Percentiles rank a stretch among this genome's conserved stretches.
Evolutionary conservation across 345 rosid genomes (phyloP).

Genomic region (Psidium guajava): DNA sequence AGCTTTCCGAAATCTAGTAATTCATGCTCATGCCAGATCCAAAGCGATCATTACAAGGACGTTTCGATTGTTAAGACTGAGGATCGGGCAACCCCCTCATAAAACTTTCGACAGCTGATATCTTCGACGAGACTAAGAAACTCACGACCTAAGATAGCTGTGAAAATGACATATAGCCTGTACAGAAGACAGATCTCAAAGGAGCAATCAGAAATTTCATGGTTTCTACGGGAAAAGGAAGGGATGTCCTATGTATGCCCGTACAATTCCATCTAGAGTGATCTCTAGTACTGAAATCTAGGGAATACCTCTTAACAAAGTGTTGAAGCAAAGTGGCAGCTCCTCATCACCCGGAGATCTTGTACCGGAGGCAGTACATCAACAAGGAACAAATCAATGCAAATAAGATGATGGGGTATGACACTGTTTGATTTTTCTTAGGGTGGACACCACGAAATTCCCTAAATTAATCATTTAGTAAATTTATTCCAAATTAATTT

Average conservation of each 20-base stretch:
- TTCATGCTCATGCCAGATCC: not conserved
- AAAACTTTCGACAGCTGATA: not conserved
- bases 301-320: not conserved
- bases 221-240: not conserved
- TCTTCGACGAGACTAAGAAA: not conserved
- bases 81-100: not conserved
- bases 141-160: not conserved
- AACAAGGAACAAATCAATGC: constrained; percentile 45
- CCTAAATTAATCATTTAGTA: too few species aligned
- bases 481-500: too few species aligned
- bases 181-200: not conserved
- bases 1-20: not conserved
- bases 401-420: constrained; percentile 60
- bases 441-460: too few species aligned
- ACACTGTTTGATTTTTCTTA: constrained; percentile 33
- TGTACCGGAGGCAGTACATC: constrained; percentile 62
- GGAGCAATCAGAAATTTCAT: not conserved
- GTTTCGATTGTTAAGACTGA: not conserved
- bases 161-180: not conserved
- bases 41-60: not conserved
- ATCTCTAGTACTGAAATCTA: not conserved
- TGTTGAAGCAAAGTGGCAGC: not conserved
- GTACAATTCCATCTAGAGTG: not conserved
- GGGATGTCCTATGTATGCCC: not conserved
- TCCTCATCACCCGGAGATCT: constrained; percentile 50